phyloP scores from a whole-genome alignment of 768 basidiomycete species.

The Rhodotorula graminis region DNA sequence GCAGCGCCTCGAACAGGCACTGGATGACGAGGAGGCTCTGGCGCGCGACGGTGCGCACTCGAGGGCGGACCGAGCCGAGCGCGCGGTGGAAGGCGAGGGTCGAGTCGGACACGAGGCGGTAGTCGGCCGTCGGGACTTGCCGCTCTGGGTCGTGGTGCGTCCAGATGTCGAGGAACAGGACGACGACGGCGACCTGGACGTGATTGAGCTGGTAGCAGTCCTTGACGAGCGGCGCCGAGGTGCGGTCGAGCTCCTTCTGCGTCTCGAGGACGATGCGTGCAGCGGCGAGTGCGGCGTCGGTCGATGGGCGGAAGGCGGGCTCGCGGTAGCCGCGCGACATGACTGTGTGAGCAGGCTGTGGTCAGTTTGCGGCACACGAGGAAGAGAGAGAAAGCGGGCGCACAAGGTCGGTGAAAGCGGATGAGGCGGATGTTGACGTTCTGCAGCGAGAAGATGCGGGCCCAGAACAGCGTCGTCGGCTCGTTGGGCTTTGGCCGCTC shows the following conservation, averaged over 20 bases:
- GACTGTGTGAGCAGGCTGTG: not conserved
- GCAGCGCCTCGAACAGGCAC: constrained; percentile 29
- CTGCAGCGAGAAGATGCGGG: constrained; percentile 14
- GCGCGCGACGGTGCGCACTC: constrained; percentile 24
- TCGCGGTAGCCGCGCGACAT: constrained; percentile 27
- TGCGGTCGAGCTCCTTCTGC: constrained; percentile 29
- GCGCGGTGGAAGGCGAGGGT: constrained; percentile 21
- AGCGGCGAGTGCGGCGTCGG: constrained; percentile 16
- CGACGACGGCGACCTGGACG: constrained; percentile 27
- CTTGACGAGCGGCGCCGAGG: constrained; percentile 25
- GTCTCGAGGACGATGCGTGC: constrained; percentile 22
- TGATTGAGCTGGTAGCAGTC: constrained; percentile 31
- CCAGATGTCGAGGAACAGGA: constrained; percentile 26
- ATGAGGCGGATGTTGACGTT: constrained; percentile 26
- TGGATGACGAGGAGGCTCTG: constrained; percentile 29
- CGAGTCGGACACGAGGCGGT: constrained; percentile 28
- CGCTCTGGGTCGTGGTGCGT: constrained; percentile 17
- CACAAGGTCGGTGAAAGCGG: constrained; percentile 23
- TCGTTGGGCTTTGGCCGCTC: constrained; percentile 20
- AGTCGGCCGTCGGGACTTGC: constrained; percentile 7
- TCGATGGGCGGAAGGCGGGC: constrained; percentile 12
- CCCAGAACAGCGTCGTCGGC: constrained; percentile 22
- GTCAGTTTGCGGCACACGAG: not conserved
- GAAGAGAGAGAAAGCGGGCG: too few relatives aligned
- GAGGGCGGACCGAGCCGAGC: constrained; percentile 13